These are phyloP conservation scores for Bipolaris bicolor DNA, from an alignment of 2,329 filamentous ascomycete species.

Conservation along the genomic window DNA sequence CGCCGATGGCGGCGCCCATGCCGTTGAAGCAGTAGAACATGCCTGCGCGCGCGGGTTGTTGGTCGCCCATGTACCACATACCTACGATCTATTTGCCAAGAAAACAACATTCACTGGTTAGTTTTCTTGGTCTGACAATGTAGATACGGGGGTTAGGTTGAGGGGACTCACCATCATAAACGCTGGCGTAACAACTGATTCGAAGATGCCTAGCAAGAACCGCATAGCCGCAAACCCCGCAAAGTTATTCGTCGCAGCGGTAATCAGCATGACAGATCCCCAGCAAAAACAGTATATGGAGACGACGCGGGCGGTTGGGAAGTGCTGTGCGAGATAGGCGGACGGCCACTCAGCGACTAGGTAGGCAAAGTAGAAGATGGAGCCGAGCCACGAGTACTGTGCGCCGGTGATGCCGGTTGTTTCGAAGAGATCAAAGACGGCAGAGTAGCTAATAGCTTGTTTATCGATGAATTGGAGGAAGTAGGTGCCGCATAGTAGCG, in stretches of 20 bases:
- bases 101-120: neutral
- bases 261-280: constrained; percentile 26
- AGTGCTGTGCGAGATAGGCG: constrained; percentile 39
- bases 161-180: constrained; percentile 27
- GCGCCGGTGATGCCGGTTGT: constrained; percentile 55
- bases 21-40: constrained; percentile 36
- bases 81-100: constrained; percentile 1
- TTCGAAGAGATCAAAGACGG: constrained; percentile 62
- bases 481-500: constrained; percentile 59
- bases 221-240: constrained; percentile 26
- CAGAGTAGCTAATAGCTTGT: constrained; percentile 60
- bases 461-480: constrained; percentile 64
- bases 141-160: no score
- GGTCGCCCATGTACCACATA: constrained; percentile 16
- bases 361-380: constrained; percentile 61
- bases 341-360: constrained; percentile 30
- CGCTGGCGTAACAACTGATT: constrained; percentile 26
- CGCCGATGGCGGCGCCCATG: constrained; percentile 30
- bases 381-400: constrained; percentile 62
- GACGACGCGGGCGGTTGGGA: constrained; percentile 42
- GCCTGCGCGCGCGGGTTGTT: constrained; percentile 31
- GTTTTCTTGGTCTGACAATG: neutral
- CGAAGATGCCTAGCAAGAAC: constrained; percentile 31
- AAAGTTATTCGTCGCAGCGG: constrained; percentile 30
- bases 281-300: constrained; percentile 28